phyloP scores from a whole-genome alignment of 441 rosid species.

The Eutrema salsugineum region DNA sequence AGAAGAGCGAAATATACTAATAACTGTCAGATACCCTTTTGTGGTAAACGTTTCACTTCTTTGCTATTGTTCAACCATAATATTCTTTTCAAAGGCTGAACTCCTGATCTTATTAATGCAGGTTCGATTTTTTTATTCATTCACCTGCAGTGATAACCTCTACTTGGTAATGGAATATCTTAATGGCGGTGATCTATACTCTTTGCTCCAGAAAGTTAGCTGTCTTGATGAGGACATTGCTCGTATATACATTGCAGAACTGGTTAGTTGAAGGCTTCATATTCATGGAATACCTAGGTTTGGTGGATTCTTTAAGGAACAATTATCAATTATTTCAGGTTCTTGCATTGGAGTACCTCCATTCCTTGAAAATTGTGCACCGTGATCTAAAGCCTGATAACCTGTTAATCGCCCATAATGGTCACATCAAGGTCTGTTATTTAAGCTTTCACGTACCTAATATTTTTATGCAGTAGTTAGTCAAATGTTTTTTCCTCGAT shows the following conservation, averaged over 20 bases:
- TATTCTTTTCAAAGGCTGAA: slow-evolving; percentile 22
- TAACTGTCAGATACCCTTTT: slow-evolving; percentile 86
- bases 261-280: slow-evolving; percentile 49
- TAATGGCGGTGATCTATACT: slow-evolving; percentile 83
- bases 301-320: slow-evolving; percentile 4
- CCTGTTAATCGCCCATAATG: slow-evolving; percentile 79
- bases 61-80: slow-evolving; percentile 13
- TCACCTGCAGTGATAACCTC: slow-evolving; percentile 86
- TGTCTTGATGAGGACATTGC: slow-evolving; percentile 83
- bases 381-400: slow-evolving; percentile 92
- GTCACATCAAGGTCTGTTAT: slow-evolving; percentile 81
- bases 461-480: slow-evolving; percentile 1
- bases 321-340: slow-evolving; percentile 47
- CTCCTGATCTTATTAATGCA: slow-evolving; percentile 39
- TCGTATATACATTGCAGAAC: slow-evolving; percentile 80
- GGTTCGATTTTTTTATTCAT: slow-evolving; percentile 88
- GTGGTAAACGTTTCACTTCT: slow-evolving; percentile 50
- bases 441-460: slow-evolving; percentile 13
- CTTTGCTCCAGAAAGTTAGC: slow-evolving; percentile 77
- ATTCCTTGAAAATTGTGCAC: slow-evolving; percentile 76
- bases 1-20: slow-evolving; percentile 81
- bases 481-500: neutral
- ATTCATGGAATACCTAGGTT: slow-evolving; percentile 3
- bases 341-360: slow-evolving; percentile 89
- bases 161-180: slow-evolving; percentile 95